These are phyloP conservation scores for Cicer chorassanicum DNA, from an alignment of 306 rosid genomes.

Conservation along the genomic window DNA sequence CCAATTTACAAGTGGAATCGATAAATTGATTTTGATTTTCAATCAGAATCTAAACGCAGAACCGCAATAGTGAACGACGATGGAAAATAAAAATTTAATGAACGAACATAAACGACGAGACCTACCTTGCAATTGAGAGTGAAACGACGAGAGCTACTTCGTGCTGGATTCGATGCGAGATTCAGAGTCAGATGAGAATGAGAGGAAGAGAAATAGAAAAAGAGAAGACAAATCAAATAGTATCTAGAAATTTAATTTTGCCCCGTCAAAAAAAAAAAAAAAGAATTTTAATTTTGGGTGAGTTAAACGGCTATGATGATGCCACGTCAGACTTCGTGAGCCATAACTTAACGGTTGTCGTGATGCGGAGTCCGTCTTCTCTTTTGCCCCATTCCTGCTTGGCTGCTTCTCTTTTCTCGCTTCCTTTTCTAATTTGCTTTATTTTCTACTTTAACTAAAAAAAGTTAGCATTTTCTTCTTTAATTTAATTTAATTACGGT, in stretches of 20 bases:
- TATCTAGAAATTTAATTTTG: no score
- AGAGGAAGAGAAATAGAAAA: slow-evolving; percentile 5
- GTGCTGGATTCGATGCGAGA: slow-evolving; percentile 20
- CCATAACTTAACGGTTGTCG: slow-evolving; percentile 31
- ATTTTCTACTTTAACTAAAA: background rate
- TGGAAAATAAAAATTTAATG: background rate
- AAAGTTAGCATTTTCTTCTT: no score
- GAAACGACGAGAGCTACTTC: slow-evolving; percentile 20
- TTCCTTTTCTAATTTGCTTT: background rate
- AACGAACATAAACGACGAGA: slow-evolving; percentile 27
- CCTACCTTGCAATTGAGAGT: slow-evolving; percentile 42
- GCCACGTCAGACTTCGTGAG: slow-evolving; percentile 28
- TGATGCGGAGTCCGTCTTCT: slow-evolving; percentile 4
- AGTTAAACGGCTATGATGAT: slow-evolving; percentile 23
- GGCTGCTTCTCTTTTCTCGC: slow-evolving; percentile 3
- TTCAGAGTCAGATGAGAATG: slow-evolving; percentile 43
- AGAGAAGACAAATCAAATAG: background rate
- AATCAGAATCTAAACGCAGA: slow-evolving; percentile 23
- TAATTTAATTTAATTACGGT: no score
- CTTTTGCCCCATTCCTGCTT: background rate
- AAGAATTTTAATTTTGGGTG: slow-evolving; percentile 7
- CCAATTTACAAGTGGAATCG: background rate
- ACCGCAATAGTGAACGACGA: background rate
- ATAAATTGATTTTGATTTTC: slow-evolving; percentile 22
- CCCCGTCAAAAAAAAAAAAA: no score